Percentiles rank a stretch among this genome's conserved stretches.
Conservation (phyloP, 2,329 filamentous ascomycete species). For the Salinomyces thailandicus region DNA sequence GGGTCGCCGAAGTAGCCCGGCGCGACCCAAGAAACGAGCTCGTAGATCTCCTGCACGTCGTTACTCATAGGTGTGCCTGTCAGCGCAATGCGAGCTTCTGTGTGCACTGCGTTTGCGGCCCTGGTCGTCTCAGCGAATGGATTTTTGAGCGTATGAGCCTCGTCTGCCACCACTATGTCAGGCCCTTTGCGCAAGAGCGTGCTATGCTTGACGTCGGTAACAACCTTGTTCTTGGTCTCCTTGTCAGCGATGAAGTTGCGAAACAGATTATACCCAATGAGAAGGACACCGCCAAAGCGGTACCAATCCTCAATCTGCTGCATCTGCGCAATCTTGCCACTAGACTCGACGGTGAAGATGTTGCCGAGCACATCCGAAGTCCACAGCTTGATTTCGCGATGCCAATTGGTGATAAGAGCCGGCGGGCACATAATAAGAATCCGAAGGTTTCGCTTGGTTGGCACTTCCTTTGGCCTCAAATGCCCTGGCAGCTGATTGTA, state of each 20-base stretch:
- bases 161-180: constrained; percentile 70
- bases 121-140: constrained; percentile 41
- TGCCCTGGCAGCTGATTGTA: constrained; percentile 56
- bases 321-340: constrained; percentile 31
- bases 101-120: constrained; percentile 50
- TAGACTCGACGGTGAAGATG: constrained; percentile 46
- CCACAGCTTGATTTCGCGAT: constrained; percentile 66
- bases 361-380: constrained; percentile 43
- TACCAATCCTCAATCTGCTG: constrained; percentile 50
- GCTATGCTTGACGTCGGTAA: constrained; percentile 28
- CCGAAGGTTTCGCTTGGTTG: constrained; percentile 40
- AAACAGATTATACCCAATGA: constrained; percentile 67
- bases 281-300: constrained; percentile 56
- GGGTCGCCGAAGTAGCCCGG: constrained; percentile 63
- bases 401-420: constrained; percentile 69
- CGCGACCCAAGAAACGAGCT: constrained; percentile 82
- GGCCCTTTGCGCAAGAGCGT: constrained; percentile 49
- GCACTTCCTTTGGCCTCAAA: constrained; percentile 32
- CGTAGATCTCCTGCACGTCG: constrained; percentile 70
- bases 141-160: constrained; percentile 74
- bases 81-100: constrained; percentile 65
- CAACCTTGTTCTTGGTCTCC: constrained; percentile 54
- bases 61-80: constrained; percentile 83
- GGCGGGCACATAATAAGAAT: constrained; percentile 68
- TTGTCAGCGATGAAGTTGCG: constrained; percentile 29